These are phyloP conservation scores for Boletus subparvulus DNA, from an alignment of 768 basidiomycete species.

Conservation along the genomic window DNA sequence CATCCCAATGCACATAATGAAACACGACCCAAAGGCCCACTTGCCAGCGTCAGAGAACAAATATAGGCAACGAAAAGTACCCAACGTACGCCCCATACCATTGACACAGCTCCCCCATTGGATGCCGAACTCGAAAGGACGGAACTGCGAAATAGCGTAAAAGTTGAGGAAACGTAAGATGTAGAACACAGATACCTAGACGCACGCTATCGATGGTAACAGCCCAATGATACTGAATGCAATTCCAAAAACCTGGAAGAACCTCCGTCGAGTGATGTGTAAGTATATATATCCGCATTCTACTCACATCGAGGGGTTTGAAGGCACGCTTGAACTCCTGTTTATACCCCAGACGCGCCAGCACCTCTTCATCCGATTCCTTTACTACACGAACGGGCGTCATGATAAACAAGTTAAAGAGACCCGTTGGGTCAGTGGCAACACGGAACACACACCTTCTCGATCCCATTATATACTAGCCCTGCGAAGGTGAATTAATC, in stretches of 20 bases:
- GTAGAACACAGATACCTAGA: constrained; percentile 17
- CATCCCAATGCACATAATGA: constrained; percentile 39
- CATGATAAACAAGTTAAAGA: background rate
- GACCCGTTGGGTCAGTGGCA: background rate
- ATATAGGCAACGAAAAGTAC: background rate
- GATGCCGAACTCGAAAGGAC: constrained; percentile 43
- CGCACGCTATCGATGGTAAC: constrained; percentile 59
- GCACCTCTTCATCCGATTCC: constrained; percentile 27
- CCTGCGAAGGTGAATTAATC: background rate
- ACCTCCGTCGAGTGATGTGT: background rate
- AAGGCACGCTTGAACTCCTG: constrained; percentile 36
- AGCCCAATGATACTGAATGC: constrained; percentile 69
- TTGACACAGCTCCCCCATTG: constrained; percentile 45
- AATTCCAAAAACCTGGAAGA: constrained; percentile 60
- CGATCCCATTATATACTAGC: background rate
- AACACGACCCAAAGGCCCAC: constrained; percentile 38
- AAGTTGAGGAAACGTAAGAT: background rate
- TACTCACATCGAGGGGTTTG: constrained; percentile 27
- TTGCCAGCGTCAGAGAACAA: background rate
- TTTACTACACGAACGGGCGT: background rate
- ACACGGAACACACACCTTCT: background rate
- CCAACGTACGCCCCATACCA: constrained; percentile 41
- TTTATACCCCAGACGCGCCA: constrained; percentile 33
- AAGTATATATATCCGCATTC: background rate
- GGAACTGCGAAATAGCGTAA: constrained; percentile 29